These are phyloP conservation scores for Nephelium lappaceum DNA, from an alignment of 345 rosid genomes.

Conservation along the genomic window DNA sequence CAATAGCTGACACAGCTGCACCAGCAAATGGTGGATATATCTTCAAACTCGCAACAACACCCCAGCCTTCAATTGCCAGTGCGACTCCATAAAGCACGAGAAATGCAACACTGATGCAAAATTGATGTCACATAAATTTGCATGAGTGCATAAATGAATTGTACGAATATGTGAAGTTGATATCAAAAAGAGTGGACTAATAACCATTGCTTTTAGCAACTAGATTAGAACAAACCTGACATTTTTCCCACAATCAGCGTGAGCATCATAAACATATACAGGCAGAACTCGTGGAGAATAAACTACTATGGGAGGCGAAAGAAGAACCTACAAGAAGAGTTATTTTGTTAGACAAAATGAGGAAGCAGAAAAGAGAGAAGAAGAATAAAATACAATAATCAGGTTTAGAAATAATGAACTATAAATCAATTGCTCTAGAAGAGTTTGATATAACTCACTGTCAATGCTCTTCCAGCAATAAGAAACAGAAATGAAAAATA, in stretches of 20 bases:
- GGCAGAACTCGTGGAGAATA: conserved; percentile 98
- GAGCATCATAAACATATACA: conserved; percentile 97
- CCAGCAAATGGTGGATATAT: conserved; percentile 99
- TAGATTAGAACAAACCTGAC: conserved; percentile 73
- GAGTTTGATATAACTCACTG: conserved; percentile 54
- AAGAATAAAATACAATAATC: conserved; percentile 6
- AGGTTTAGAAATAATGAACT: conserved; percentile 6
- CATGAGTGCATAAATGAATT: conserved; percentile 3
- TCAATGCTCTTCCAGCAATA: conserved; percentile 95
- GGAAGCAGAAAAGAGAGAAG: conserved; percentile 10
- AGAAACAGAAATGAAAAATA: conserved; percentile 92
- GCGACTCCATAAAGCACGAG: conserved; percentile 97
- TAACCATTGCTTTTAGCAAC: conserved; percentile 5
- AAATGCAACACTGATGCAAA: conserved; percentile 78
- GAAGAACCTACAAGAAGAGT: conserved; percentile 71
- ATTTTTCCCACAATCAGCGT: conserved; percentile 96
- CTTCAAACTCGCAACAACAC: conserved; percentile 97
- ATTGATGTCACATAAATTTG: conserved; percentile 18
- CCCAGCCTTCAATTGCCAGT: conserved; percentile 99
- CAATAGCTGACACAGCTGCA: conserved; percentile 97
- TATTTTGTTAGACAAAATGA: conserved; percentile 12
- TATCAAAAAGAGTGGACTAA: conserved; percentile 14
- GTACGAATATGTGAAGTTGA: conserved; percentile 15
- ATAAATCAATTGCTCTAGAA: conserved; percentile 2
- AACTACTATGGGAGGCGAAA: conserved; percentile 98